These are phyloP conservation scores for Mucor indicus DNA, from an alignment of 371 early-diverging fungal genomes.

Conservation along the genomic window DNA sequence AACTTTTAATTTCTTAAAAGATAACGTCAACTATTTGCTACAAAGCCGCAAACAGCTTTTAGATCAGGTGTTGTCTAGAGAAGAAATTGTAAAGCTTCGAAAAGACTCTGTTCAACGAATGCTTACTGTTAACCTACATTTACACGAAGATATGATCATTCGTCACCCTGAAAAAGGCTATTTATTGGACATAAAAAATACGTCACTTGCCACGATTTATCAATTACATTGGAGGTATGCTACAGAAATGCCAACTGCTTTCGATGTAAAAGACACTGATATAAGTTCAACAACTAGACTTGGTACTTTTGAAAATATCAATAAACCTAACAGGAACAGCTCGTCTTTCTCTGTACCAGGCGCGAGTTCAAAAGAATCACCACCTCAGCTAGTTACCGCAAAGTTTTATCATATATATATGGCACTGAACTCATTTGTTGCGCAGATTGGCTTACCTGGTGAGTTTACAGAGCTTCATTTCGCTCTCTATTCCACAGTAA, in stretches of 20 bases:
- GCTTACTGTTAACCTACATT: conserved; percentile 55
- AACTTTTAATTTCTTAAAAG: conserved; percentile 50
- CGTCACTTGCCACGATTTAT: conserved; percentile 56
- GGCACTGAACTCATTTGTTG: conserved; percentile 63
- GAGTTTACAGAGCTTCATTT: conserved; percentile 66
- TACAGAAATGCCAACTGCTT: too few relatives aligned
- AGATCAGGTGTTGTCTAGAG: conserved; percentile 59
- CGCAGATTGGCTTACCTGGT: conserved; percentile 60
- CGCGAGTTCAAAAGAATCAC: too few relatives aligned
- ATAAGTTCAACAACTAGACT: too few relatives aligned
- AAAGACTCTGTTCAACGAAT: conserved; percentile 55
- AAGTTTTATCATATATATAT: conserved; percentile 56
- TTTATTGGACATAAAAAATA: conserved; percentile 53
- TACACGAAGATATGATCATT: conserved; percentile 55
- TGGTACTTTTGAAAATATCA: conserved; percentile 1
- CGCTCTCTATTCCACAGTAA: conserved; percentile 53
- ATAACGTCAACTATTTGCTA: conserved; percentile 58
- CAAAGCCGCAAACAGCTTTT: conserved; percentile 66
- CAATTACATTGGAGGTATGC: conserved; percentile 56
- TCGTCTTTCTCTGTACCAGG: not conserved
- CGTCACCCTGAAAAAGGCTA: conserved; percentile 64
- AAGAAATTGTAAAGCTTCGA: conserved; percentile 53
- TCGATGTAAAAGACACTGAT: too few relatives aligned
- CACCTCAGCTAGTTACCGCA: conserved; percentile 28
- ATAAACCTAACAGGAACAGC: not conserved